Evolutionary conservation across 257 asterid genomes (phyloP).

Genomic region (Cinchona pubescens): DNA sequence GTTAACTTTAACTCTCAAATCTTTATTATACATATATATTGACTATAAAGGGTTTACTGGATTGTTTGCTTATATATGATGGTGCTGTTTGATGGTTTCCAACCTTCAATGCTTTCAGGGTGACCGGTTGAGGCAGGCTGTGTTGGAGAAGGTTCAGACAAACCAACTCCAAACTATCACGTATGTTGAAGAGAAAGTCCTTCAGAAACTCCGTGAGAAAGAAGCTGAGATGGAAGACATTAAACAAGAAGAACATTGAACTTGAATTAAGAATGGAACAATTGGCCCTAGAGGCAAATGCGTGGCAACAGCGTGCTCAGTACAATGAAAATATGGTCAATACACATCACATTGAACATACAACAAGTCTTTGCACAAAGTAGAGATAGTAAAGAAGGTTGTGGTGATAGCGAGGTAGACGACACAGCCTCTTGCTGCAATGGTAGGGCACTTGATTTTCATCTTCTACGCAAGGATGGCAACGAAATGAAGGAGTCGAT

Average conservation of each 20-base stretch:
- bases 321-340: conserved; percentile 73
- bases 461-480: conserved; percentile 42
- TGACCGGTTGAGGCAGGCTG: conserved; percentile 69
- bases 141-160: conserved; percentile 75
- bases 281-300: conserved; percentile 65
- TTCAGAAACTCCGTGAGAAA: conserved; percentile 68
- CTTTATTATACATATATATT: neutral
- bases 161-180: conserved; percentile 78
- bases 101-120: conserved; percentile 45
- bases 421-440: conserved; percentile 86
- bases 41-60: neutral
- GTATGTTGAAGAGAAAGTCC: conserved; percentile 71
- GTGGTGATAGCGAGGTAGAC: conserved; percentile 92
- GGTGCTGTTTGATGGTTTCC: neutral
- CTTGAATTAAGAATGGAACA: conserved; percentile 73
- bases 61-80: neutral
- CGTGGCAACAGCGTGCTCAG: conserved; percentile 90
- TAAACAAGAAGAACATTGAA: conserved; percentile 72
- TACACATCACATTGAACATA: conserved; percentile 63
- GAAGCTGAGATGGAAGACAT: conserved; percentile 71
- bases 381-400: conserved; percentile 91
- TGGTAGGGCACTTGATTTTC: conserved; percentile 52
- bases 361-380: conserved; percentile 72
- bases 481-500: conserved; percentile 54
- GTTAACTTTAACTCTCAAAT: neutral